Evolutionary conservation across 345 rosid species (phyloP).

Genomic region (Gossypium anomalum): DNA sequence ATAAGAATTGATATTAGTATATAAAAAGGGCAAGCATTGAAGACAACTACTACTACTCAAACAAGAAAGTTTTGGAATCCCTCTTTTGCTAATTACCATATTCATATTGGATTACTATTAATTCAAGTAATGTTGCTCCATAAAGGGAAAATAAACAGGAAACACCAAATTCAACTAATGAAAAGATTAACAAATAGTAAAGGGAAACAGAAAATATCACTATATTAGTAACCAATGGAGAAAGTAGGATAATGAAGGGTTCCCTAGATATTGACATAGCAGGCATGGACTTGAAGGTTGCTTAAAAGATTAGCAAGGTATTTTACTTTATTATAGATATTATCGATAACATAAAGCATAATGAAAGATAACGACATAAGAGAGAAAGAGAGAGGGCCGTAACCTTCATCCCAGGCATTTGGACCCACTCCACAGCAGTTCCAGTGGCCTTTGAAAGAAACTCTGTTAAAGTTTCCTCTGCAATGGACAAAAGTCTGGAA

Average conservation of each 20-base stretch:
- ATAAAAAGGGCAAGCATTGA: background rate
- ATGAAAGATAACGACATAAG: constrained; percentile 12
- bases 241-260: constrained; percentile 4
- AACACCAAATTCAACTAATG: background rate
- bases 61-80: too few relatives aligned
- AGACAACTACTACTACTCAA: background rate
- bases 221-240: background rate
- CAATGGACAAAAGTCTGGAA: constrained; percentile 90
- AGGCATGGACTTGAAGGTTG: constrained; percentile 12
- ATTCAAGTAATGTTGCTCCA: background rate
- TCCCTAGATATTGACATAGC: constrained; percentile 13
- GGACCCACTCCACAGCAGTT: constrained; percentile 99
- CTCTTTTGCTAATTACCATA: background rate
- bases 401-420: constrained; percentile 99
- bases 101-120: too few relatives aligned
- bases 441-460: constrained; percentile 99
- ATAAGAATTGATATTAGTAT: background rate
- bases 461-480: constrained; percentile 99
- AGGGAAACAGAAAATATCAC: background rate
- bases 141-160: background rate
- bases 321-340: constrained; percentile 11
- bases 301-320: constrained; percentile 27
- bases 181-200: background rate
- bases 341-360: constrained; percentile 15
- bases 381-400: background rate